A percentile compares a stretch with the other conserved stretches of the same genome.
Conservation (phyloP, 78 protist genomes). For the Dictyostelium discoideum region DNA sequence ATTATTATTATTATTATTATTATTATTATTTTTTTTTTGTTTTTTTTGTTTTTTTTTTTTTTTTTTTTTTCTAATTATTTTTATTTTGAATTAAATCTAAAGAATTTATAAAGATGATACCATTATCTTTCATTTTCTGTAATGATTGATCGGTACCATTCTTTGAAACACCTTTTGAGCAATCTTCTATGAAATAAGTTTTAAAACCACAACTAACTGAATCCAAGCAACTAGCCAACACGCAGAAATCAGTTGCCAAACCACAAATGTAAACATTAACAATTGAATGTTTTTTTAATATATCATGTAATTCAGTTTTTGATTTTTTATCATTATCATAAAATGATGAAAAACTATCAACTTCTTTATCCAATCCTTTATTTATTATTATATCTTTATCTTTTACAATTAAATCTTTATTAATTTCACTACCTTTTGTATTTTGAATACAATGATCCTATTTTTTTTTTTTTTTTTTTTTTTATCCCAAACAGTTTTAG, state of each 20-base stretch:
- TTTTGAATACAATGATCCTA: conserved; percentile 86
- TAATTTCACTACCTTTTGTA: conserved; percentile 73
- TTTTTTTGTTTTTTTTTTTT: not conserved
- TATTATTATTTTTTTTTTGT: no score
- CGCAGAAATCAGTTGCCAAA: conserved; percentile 86
- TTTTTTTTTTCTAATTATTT: not conserved
- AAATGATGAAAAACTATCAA: conserved; percentile 88
- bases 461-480: no score
- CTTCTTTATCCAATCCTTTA: conserved; percentile 68
- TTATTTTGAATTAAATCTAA: conserved; percentile 27
- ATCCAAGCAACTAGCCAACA: conserved; percentile 64
- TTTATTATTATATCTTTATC: conserved; percentile 3
- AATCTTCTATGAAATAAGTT: conserved; percentile 66
- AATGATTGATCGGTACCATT: not conserved
- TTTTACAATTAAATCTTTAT: conserved; percentile 12
- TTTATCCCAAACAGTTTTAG: no score
- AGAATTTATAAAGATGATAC: conserved; percentile 9
- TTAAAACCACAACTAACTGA: conserved; percentile 50
- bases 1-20: no score
- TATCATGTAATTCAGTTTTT: conserved; percentile 57
- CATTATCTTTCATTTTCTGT: not conserved
- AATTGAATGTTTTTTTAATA: conserved; percentile 44
- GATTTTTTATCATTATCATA: conserved; percentile 38
- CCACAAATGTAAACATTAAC: conserved; percentile 74
- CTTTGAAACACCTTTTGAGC: conserved; percentile 40